Evolutionary conservation across 2,329 filamentous ascomycete genomes (phyloP), one percentile per base, ranked within the genome.

Genomic region (Albophoma yamanashiensis): DNA sequence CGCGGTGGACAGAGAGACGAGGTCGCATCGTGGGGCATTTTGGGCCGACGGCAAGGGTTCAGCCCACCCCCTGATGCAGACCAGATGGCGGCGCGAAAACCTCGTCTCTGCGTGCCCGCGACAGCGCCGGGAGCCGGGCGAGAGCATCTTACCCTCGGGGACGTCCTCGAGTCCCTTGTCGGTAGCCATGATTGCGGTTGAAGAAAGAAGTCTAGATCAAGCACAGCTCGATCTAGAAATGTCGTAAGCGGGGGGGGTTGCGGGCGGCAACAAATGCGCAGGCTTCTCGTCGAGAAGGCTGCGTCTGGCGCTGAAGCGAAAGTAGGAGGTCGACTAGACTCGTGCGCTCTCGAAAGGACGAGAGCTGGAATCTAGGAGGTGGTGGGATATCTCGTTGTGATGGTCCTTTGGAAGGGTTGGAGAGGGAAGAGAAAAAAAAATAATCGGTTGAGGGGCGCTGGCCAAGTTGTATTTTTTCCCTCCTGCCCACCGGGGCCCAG

Each of bases 121-220:
- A 22, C 40, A 43, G 36, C 36, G 53, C 40, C 39, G 25, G 55
- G 57, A 58, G 34, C 60, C 12, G 43, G 47, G 61, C 45, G 52
- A 59, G 57, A 64, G 58, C 60, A 65, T 87, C 91, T 82, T 83
- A 96, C 91, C 86, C 84, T 96, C 92, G 77, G 91, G 89, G 81
- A 96, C 88, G 78, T 97, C 93, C 85, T 97, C 92, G 82, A 97
- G 91, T 85, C 93, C 93, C 85, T 95, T 96, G 73, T 91, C 89
- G 77, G 88, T 87, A 91, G 92, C 93, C 93, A 97, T 97, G 86
- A 89, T 97, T 93, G 91, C 87, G 87, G 81, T 82, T 72, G 71
- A 73, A 73, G 73, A 74, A 77, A 61, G 64, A 85, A 83, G 73
- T 81, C 82, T 81, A 85, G 84, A 87, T 84, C 89, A 91, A 89